Evolutionary conservation across 495 filamentous ascomycete species (phyloP).

Genomic region (Collariella sp.): DNA sequence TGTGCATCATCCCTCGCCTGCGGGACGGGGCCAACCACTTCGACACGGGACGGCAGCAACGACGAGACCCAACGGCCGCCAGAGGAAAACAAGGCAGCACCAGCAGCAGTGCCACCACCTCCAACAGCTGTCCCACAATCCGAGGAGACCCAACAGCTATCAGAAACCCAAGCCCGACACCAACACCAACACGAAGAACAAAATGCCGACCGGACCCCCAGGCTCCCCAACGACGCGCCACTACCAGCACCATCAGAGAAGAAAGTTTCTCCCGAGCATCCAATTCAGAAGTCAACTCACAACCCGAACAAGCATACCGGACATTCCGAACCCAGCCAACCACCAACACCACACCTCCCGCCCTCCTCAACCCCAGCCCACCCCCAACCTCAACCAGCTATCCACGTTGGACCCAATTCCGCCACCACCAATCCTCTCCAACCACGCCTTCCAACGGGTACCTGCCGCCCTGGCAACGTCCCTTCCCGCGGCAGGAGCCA

Average conservation of each 20-base stretch:
- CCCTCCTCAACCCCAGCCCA: conserved; percentile 11
- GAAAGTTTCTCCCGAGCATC: background rate
- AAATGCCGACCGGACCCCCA: background rate
- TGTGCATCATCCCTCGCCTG: background rate
- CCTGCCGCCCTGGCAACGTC: no score
- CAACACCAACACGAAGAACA: background rate
- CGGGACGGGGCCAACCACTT: background rate
- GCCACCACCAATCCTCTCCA: no score
- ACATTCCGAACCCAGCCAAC: conserved; percentile 11
- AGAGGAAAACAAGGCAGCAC: background rate
- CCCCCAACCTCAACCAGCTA: no score
- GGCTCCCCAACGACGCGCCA: background rate
- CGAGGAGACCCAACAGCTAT: background rate
- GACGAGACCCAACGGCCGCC: background rate
- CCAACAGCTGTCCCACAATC: background rate
- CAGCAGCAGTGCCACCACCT: background rate
- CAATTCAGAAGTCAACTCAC: conserved; percentile 26
- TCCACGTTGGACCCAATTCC: no score
- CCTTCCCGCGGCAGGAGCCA: background rate
- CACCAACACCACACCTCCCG: no score
- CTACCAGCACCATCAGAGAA: background rate
- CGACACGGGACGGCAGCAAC: background rate
- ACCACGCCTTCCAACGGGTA: conserved; percentile 1
- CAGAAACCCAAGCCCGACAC: background rate
- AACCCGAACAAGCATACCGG: conserved; percentile 32